Evolutionary conservation across 495 filamentous ascomycete species (phyloP).

Genomic region (Bathelium albidoporum): DNA sequence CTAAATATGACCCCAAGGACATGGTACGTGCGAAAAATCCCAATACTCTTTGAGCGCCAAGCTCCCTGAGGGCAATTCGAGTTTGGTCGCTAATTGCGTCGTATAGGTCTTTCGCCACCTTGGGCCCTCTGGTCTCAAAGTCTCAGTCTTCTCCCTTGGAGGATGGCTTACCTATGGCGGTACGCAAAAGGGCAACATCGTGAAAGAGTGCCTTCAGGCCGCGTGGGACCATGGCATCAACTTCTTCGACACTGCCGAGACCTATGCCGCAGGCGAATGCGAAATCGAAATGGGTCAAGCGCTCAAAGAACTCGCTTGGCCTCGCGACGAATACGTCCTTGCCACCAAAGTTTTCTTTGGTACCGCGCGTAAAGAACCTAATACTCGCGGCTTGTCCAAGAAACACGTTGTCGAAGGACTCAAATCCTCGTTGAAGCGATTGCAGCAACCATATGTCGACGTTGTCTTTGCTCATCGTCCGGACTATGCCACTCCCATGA

Average conservation of each 20-base stretch:
- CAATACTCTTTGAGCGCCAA: no score
- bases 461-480: conserved; percentile 39
- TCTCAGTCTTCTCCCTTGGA: conserved; percentile 32
- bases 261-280: conserved; percentile 43
- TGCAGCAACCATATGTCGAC: conserved; percentile 39
- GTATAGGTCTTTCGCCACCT: conserved; percentile 30
- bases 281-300: conserved; percentile 50
- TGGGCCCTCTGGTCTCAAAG: conserved; percentile 34
- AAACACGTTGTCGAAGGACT: conserved; percentile 42
- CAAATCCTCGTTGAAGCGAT: conserved; percentile 35
- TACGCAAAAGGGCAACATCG: conserved; percentile 33
- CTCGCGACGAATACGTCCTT: conserved; percentile 40
- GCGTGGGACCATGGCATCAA: conserved; percentile 48
- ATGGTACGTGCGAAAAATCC: conserved; percentile 20
- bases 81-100: background rate
- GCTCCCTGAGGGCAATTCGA: background rate
- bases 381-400: conserved; percentile 36
- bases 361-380: conserved; percentile 39
- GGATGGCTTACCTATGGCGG: conserved; percentile 31
- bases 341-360: conserved; percentile 34
- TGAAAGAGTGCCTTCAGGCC: conserved; percentile 36
- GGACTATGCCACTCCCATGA: conserved; percentile 39
- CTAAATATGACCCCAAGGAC: conserved; percentile 25
- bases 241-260: conserved; percentile 46
- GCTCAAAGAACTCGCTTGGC: conserved; percentile 42